Conservation (phyloP, 2,329 filamentous ascomycete genomes). For the Calonectria fujianensis region DNA sequence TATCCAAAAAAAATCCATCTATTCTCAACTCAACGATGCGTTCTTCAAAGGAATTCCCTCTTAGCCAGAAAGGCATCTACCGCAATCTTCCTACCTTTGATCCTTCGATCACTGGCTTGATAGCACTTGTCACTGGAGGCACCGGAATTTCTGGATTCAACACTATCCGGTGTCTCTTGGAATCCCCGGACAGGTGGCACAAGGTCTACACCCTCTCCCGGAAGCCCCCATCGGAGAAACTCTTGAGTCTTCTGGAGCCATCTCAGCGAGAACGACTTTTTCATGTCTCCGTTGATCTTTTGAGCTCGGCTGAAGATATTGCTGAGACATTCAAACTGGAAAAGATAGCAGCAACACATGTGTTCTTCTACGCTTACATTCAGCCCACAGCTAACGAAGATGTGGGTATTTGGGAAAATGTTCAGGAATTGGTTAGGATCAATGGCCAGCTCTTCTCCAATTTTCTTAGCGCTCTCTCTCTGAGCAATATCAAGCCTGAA, state of each 20-base stretch:
- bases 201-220: constrained; percentile 6
- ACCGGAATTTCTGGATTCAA: constrained; percentile 13
- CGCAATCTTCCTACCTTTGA: constrained; percentile 10
- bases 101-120: background rate
- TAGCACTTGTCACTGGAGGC: background rate
- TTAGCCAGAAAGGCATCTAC: constrained; percentile 9
- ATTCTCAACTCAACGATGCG: background rate
- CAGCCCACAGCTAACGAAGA: constrained; percentile 2
- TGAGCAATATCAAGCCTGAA: background rate
- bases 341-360: background rate
- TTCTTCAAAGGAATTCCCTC: constrained; percentile 14
- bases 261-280: background rate
- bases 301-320: background rate
- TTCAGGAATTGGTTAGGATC: background rate
- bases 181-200: background rate
- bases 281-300: background rate
- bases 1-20: no score
- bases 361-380: constrained; percentile 16
- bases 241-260: background rate
- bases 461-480: background rate
- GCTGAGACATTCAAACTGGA: background rate
- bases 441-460: constrained; percentile 1
- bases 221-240: background rate
- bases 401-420: background rate
- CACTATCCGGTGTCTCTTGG: constrained; percentile 1